phyloP scores from a whole-genome alignment of 129 eudicot genomes.

The Chrysanthemum seticuspe region DNA sequence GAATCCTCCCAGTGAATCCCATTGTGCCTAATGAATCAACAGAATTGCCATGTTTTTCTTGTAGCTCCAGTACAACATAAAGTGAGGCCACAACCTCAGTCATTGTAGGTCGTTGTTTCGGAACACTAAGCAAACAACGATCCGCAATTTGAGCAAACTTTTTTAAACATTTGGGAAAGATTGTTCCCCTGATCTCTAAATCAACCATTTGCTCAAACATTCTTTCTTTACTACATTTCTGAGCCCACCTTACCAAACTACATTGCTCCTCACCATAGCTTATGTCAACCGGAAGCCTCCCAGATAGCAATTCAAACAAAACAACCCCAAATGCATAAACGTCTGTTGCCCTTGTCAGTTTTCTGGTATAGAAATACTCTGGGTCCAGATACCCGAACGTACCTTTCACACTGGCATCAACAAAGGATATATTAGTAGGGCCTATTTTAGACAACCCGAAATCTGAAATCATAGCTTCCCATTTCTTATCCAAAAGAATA shows the following conservation, averaged over 20 bases:
- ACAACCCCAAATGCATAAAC: constrained; percentile 22
- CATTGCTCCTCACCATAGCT: constrained; percentile 4
- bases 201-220: constrained; percentile 18
- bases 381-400: constrained; percentile 20
- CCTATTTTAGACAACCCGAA: constrained; percentile 14
- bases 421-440: background rate
- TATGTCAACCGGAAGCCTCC: constrained; percentile 21
- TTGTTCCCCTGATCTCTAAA: background rate
- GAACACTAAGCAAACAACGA: constrained; percentile 9
- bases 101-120: constrained; percentile 25
- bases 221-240: constrained; percentile 3
- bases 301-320: constrained; percentile 18
- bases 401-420: constrained; percentile 5
- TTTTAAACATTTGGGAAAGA: constrained; percentile 5
- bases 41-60: background rate
- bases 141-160: constrained; percentile 8
- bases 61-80: constrained; percentile 5
- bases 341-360: background rate
- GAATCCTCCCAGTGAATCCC: too few relatives aligned
- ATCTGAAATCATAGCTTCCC: constrained; percentile 10
- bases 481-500: constrained; percentile 16
- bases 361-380: background rate
- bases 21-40: background rate
- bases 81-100: constrained; percentile 23
- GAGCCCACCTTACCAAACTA: constrained; percentile 25